Percentiles rank a stretch among this genome's conserved stretches.
These are phyloP conservation scores for Dryas octopetala DNA, from an alignment of 306 rosid genomes.

Conservation along the genomic window DNA sequence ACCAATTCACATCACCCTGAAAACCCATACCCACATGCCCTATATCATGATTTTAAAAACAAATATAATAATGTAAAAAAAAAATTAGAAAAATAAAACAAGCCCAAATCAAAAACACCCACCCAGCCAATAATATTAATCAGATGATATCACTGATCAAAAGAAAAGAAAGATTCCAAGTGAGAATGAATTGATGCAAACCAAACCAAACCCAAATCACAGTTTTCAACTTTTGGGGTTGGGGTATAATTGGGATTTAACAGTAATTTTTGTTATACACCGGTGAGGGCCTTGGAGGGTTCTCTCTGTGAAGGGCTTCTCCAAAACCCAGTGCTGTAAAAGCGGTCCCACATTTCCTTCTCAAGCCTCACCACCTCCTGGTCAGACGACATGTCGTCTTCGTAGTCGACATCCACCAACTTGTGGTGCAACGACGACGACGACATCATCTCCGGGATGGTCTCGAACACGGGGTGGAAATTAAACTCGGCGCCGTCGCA, in stretches of 20 bases:
- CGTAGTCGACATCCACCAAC: conserved; percentile 3
- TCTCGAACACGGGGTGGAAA: conserved; percentile 16
- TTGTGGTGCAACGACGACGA: neutral
- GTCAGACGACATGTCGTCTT: conserved; percentile 18
- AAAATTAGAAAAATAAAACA: neutral
- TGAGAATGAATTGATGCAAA: too few species aligned
- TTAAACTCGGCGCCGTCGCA: conserved; percentile 39
- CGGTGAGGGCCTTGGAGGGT: neutral
- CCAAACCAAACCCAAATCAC: neutral
- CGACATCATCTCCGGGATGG: conserved; percentile 3
- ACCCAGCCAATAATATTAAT: neutral
- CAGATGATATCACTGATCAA: too few species aligned
- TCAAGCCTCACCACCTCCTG: conserved; percentile 48
- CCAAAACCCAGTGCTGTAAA: conserved; percentile 75
- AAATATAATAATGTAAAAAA: neutral
- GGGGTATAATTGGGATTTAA: neutral
- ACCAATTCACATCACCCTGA: conserved; percentile 3
- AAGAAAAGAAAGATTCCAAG: neutral
- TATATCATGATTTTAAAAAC: neutral
- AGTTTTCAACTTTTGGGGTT: neutral
- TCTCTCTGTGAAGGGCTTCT: conserved; percentile 79
- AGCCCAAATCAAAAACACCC: neutral
- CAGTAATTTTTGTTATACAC: neutral
- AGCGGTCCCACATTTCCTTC: conserved; percentile 89
- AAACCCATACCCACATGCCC: neutral